Evolutionary conservation across 23 red algal genomes (phyloP).

Genomic region (Gracilariopsis chorda): DNA sequence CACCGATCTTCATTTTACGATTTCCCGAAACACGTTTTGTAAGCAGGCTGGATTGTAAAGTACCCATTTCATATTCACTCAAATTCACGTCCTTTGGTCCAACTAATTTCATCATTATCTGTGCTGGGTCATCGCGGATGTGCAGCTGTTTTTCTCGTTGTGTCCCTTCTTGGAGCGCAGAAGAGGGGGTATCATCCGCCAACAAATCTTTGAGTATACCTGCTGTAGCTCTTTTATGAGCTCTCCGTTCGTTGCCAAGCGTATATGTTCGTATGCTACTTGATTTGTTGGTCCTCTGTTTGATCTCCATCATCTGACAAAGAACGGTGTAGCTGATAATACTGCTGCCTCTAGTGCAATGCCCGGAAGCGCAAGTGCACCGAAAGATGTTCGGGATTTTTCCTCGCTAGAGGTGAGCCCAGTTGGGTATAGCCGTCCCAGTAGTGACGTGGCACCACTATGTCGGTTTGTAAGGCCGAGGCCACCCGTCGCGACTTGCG

Average conservation of each 20-base stretch:
- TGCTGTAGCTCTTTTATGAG: neutral
- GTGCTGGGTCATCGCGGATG: neutral
- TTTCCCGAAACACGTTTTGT: neutral
- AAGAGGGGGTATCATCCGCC: neutral
- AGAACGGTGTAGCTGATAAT: no score
- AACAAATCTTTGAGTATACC: neutral
- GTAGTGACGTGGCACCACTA: no score
- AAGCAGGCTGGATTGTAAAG: neutral
- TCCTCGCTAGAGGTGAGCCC: no score
- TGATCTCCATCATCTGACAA: no score
- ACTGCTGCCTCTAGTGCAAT: no score
- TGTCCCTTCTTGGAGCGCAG: neutral
- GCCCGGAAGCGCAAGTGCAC: no score
- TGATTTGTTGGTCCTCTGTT: neutral
- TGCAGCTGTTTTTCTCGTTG: neutral
- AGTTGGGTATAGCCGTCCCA: no score
- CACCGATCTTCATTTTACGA: neutral
- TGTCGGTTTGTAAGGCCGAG: no score
- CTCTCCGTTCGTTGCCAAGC: neutral
- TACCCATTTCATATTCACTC: neutral
- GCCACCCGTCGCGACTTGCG: no score
- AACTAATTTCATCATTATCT: neutral
- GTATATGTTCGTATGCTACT: slow-evolving; percentile 29
- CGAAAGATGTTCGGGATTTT: no score
- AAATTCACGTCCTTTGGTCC: neutral